Percentiles rank a stretch among this genome's conserved stretches.
These are phyloP conservation scores for Alternaria conjuncta DNA, from an alignment of 2,329 filamentous ascomycete species.

Conservation along the genomic window DNA sequence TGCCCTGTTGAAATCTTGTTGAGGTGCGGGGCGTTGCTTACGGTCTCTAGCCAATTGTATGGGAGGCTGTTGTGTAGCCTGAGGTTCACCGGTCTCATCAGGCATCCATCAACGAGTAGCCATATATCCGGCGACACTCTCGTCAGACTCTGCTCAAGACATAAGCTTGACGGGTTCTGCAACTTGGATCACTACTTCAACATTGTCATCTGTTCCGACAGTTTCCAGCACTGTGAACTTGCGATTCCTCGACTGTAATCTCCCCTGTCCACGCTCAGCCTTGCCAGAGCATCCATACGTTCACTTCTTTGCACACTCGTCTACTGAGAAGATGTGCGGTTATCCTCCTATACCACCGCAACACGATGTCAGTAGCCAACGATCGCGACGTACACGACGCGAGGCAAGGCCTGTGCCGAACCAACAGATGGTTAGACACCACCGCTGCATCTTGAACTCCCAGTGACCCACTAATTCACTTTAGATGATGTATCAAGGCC, in stretches of 20 bases:
- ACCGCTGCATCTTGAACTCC: neutral
- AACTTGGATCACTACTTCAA: neutral
- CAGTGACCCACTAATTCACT: neutral
- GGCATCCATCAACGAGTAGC: neutral
- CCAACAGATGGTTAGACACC: neutral
- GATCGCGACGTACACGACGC: neutral
- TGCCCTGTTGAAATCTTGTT: neutral
- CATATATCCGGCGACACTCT: neutral
- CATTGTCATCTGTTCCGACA: neutral
- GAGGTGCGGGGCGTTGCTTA: neutral
- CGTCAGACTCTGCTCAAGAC: neutral
- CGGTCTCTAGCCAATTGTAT: neutral
- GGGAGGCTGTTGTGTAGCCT: neutral
- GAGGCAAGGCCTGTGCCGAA: neutral
- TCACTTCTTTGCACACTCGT: neutral
- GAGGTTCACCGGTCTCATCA: neutral
- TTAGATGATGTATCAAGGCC: neutral
- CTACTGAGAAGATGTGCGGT: neutral
- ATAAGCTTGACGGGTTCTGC: neutral
- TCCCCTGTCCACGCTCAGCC: neutral
- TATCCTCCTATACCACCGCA: neutral
- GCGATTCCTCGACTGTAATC: neutral
- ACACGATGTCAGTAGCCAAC: neutral
- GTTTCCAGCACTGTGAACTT: neutral
- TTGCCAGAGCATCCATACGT: neutral